Conservation (phyloP, 2,329 filamentous ascomycete genomes). For the Epicoccum sorghinum region DNA sequence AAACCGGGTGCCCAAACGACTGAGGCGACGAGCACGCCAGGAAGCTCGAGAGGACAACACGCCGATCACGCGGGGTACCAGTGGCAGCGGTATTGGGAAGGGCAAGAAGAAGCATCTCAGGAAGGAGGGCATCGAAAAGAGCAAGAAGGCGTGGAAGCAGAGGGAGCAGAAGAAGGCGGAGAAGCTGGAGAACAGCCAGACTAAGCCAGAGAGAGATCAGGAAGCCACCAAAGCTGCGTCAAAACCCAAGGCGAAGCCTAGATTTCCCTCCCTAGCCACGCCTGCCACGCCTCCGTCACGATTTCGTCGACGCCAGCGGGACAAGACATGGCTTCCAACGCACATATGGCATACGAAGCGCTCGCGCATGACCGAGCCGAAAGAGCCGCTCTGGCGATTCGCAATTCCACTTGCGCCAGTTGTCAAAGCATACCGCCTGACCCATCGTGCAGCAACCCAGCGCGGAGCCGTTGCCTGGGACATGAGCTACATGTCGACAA, state of each 20-base stretch:
- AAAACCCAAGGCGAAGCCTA: constrained; percentile 66
- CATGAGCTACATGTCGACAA: constrained; percentile 90
- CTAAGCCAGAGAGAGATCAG: constrained; percentile 4
- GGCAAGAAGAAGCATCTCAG: constrained; percentile 61
- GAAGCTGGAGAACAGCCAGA: constrained; percentile 32
- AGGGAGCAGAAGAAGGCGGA: constrained; percentile 55
- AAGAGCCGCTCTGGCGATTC: constrained; percentile 86
- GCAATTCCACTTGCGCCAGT: constrained; percentile 83
- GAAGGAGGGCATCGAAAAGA: constrained; percentile 74
- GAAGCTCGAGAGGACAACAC: constrained; percentile 92
- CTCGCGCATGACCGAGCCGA: constrained; percentile 82
- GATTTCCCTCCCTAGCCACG: constrained; percentile 72
- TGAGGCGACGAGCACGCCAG: constrained; percentile 71
- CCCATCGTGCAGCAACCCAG: constrained; percentile 77
- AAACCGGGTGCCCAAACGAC: constrained; percentile 80
- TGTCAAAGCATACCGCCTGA: constrained; percentile 86
- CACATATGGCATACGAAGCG: constrained; percentile 94
- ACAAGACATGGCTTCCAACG: constrained; percentile 94
- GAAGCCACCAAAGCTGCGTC: constrained; percentile 20
- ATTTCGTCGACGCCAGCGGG: constrained; percentile 82
- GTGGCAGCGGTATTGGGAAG: constrained; percentile 62
- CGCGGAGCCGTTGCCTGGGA: constrained; percentile 89
- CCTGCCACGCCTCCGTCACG: constrained; percentile 67
- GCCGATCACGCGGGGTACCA: constrained; percentile 72
- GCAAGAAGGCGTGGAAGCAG: constrained; percentile 68